Evolutionary conservation across 495 filamentous ascomycete genomes (phyloP).

Genomic region (Hapsidospora chrysogenum): DNA sequence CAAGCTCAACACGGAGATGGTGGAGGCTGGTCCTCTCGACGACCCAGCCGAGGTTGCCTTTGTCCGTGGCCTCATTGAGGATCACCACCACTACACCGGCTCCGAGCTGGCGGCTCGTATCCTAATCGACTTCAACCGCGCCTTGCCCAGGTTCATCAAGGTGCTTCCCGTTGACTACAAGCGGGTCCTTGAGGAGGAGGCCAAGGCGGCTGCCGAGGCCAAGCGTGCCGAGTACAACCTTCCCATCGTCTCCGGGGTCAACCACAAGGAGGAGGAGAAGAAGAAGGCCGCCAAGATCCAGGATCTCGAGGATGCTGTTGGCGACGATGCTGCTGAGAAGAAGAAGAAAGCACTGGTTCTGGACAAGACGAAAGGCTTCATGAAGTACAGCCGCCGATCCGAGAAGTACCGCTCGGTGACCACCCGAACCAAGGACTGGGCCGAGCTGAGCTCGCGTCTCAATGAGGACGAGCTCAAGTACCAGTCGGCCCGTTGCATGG

Average conservation of each 20-base stretch:
- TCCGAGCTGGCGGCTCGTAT: constrained; percentile 93
- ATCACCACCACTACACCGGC: constrained; percentile 98
- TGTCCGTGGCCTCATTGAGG: constrained; percentile 85
- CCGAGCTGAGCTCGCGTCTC: constrained; percentile 74
- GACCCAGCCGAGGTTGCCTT: constrained; percentile 89
- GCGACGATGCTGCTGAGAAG: constrained; percentile 76
- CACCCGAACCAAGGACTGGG: constrained; percentile 88
- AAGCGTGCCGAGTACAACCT: constrained; percentile 71
- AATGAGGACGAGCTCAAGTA: constrained; percentile 98
- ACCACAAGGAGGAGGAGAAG: constrained; percentile 41
- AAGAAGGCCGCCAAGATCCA: constrained; percentile 64
- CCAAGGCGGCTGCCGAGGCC: constrained; percentile 65
- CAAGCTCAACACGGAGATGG: constrained; percentile 98
- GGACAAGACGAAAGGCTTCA: constrained; percentile 97
- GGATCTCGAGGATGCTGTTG: constrained; percentile 90
- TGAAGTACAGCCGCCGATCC: constrained; percentile 89
- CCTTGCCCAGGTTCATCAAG: constrained; percentile 85
- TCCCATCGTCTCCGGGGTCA: constrained; percentile 57
- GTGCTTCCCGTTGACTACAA: constrained; percentile 96
- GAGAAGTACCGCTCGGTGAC: constrained; percentile 89
- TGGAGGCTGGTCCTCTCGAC: constrained; percentile 75
- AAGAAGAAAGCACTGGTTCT: constrained; percentile 84
- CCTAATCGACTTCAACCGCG: constrained; percentile 90
- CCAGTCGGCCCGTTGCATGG: constrained; percentile 97
- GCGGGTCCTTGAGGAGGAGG: constrained; percentile 76